These are phyloP conservation scores for Aspergillus tubingensis DNA, from an alignment of 2,329 filamentous ascomycete genomes.

Conservation along the genomic window DNA sequence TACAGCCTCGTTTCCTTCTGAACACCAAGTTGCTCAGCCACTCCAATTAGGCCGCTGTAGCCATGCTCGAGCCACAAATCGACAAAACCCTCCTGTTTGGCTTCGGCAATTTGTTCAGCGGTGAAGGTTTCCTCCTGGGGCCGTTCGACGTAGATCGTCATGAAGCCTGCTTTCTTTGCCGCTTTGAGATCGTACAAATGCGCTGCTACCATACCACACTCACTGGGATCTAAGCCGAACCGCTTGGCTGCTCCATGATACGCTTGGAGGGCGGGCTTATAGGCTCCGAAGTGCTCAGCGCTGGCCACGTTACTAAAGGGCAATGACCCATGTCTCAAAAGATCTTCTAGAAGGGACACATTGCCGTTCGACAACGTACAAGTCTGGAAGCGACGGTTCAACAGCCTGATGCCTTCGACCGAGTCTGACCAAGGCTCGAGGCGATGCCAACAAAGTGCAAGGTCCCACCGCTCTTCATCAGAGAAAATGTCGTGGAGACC, in stretches of 20 bases:
- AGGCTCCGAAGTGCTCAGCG: conserved; percentile 70
- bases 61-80: conserved; percentile 62
- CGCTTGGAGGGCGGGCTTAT: conserved; percentile 70
- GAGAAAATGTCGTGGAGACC: conserved; percentile 61
- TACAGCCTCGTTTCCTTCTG: neutral
- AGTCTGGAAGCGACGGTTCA: conserved; percentile 61
- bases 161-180: conserved; percentile 65
- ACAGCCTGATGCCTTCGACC: conserved; percentile 54
- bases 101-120: conserved; percentile 44
- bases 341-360: conserved; percentile 63
- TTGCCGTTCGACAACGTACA: conserved; percentile 78
- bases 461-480: conserved; percentile 62
- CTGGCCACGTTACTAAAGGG: conserved; percentile 65
- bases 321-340: conserved; percentile 60
- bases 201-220: conserved; percentile 77
- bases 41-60: conserved; percentile 56
- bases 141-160: conserved; percentile 74
- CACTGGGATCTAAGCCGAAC: conserved; percentile 57
- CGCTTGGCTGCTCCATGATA: conserved; percentile 68
- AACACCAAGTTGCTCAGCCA: conserved; percentile 52
- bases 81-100: conserved; percentile 61
- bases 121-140: conserved; percentile 65
- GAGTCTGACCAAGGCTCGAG: conserved; percentile 70
- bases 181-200: conserved; percentile 70
- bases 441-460: conserved; percentile 69